Percentiles rank a stretch among this genome's conserved stretches.
Evolutionary conservation across 768 basidiomycete genomes (phyloP).

Genomic region (Cystofilobasidium capitatum): DNA sequence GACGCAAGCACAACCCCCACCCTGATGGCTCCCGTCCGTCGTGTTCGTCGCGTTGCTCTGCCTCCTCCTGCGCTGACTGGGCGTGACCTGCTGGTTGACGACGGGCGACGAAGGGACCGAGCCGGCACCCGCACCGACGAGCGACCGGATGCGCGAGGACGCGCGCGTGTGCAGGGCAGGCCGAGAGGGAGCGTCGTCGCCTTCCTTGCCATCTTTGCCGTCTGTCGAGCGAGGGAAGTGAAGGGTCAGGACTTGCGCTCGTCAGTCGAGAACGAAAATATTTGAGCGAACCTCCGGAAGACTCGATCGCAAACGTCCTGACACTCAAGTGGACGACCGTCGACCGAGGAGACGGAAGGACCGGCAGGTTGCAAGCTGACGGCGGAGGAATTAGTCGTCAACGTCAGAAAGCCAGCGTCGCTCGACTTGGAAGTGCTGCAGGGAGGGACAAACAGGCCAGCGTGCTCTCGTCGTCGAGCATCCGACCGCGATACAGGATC

Average conservation of each 20-base stretch:
- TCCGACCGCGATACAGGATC: constrained; percentile 17
- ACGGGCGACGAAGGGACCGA: not conserved
- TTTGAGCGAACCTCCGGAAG: not conserved
- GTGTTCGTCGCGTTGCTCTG: not conserved
- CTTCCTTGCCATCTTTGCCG: constrained; percentile 1
- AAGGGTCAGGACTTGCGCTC: not conserved
- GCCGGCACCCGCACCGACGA: not conserved
- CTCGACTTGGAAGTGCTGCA: not conserved
- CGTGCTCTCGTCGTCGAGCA: constrained; percentile 25
- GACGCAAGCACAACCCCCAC: not conserved
- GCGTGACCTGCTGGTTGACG: not conserved
- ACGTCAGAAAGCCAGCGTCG: not conserved
- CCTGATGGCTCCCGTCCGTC: not conserved
- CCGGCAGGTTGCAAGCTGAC: not conserved
- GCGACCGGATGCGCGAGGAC: constrained; percentile 8
- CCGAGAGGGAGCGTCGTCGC: not conserved
- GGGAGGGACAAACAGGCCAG: constrained; percentile 6
- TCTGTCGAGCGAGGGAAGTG: not conserved
- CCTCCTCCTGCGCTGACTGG: not conserved
- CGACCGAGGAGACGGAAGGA: not conserved
- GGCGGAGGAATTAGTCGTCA: not conserved
- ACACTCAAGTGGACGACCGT: constrained; percentile 19
- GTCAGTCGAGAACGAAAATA: not conserved
- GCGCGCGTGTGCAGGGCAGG: constrained; percentile 10
- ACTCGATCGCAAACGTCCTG: constrained; percentile 8